phyloP scores from a whole-genome alignment of 106 monocot genomes.

The Xerophyta viscosa region DNA sequence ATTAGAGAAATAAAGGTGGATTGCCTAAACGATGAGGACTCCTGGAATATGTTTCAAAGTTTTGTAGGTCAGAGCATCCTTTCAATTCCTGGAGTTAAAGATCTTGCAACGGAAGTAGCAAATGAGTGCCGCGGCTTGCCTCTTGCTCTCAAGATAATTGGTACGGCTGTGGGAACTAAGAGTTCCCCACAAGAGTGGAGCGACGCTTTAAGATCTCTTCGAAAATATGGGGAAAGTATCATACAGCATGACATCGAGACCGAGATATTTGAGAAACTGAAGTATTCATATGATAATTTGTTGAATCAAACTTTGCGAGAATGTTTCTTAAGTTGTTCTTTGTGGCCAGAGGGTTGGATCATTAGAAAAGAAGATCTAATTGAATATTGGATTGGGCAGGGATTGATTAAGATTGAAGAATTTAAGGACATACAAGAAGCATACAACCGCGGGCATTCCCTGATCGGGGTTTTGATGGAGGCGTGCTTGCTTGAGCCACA shows the following conservation, averaged over 20 bases:
- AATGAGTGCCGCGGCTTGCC: conserved; percentile 20
- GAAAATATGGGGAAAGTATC: neutral
- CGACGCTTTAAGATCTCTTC: neutral
- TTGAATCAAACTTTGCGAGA: neutral
- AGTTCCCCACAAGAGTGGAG: neutral
- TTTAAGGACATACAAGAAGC: neutral
- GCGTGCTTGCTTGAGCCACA: conserved; percentile 10
- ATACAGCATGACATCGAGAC: neutral
- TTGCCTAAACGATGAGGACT: conserved; percentile 4
- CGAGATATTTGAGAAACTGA: neutral
- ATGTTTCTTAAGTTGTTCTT: neutral
- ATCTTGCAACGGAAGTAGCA: conserved; percentile 2
- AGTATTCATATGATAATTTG: conserved; percentile 21
- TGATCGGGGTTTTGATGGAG: neutral
- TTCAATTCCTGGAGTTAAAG: neutral
- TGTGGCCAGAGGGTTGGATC: conserved; percentile 6
- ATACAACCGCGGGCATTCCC: neutral
- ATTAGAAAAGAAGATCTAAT: neutral
- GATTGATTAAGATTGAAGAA: neutral
- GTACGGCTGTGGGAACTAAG: conserved; percentile 9
- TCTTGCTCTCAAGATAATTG: conserved; percentile 9
- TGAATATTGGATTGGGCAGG: conserved; percentile 7
- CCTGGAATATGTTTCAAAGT: conserved; percentile 7
- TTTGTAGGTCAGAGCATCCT: neutral
- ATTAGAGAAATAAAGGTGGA: neutral